phyloP scores from a whole-genome alignment of 768 basidiomycete genomes.

The Tylopilus sp. region DNA sequence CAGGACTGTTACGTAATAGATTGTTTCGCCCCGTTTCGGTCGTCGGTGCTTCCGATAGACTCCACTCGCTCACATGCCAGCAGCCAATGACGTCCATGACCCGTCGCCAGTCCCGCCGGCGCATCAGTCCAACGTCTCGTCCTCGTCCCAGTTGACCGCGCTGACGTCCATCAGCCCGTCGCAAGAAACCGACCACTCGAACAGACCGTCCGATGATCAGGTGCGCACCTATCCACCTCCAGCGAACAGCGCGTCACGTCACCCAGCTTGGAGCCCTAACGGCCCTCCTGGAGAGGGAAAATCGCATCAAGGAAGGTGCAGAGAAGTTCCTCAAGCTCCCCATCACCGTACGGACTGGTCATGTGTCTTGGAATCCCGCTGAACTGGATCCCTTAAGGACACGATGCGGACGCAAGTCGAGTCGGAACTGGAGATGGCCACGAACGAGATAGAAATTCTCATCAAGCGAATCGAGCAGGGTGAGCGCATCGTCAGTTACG shows the following conservation, averaged over 20 bases:
- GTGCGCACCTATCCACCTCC: slow-evolving; percentile 15
- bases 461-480: slow-evolving; percentile 48
- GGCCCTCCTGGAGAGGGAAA: slow-evolving; percentile 68
- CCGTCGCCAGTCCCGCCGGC: slow-evolving; percentile 12
- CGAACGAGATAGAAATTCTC: slow-evolving; percentile 67
- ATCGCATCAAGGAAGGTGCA: slow-evolving; percentile 86
- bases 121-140: slow-evolving; percentile 28
- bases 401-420: slow-evolving; percentile 70
- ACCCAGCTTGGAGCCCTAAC: slow-evolving; percentile 64
- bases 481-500: slow-evolving; percentile 11
- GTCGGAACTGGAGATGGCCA: slow-evolving; percentile 73
- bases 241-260: slow-evolving; percentile 3
- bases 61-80: slow-evolving; percentile 21
- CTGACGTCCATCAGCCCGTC: slow-evolving; percentile 23
- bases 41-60: not conserved
- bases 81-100: slow-evolving; percentile 29
- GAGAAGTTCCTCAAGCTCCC: slow-evolving; percentile 81
- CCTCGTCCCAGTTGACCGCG: slow-evolving; percentile 29
- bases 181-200: slow-evolving; percentile 22
- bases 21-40: not conserved
- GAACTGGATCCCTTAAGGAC: slow-evolving; percentile 39
- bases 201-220: slow-evolving; percentile 28
- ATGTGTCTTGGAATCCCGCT: slow-evolving; percentile 7
- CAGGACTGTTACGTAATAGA: not conserved
- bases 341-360: slow-evolving; percentile 39